Evolutionary conservation across 768 basidiomycete species (phyloP).

Genomic region (Russula olivacea): DNA sequence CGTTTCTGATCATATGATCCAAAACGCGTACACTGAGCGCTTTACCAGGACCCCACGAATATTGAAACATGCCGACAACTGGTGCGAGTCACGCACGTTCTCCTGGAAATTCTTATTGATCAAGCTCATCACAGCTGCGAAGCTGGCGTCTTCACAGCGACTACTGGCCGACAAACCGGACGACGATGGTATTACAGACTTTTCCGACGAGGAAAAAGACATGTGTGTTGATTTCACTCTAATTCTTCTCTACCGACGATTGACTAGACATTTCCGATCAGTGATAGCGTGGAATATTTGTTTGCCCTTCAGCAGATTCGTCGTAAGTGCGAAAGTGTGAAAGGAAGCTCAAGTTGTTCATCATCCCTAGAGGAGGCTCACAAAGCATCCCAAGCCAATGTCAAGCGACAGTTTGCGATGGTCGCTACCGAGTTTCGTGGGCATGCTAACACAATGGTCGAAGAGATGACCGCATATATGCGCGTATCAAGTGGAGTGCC

Average conservation of each 20-base stretch:
- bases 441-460: conserved; percentile 9
- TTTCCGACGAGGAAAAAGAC: conserved; percentile 7
- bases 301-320: conserved; percentile 13
- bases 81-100: not conserved
- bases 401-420: conserved; percentile 14
- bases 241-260: not conserved
- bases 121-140: not conserved
- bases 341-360: not conserved
- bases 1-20: not conserved
- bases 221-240: conserved; percentile 4
- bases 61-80: not conserved
- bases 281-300: conserved; percentile 16
- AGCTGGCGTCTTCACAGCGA: not conserved
- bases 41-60: not conserved
- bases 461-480: conserved; percentile 24
- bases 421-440: conserved; percentile 13
- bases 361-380: conserved; percentile 2
- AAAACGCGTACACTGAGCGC: not conserved
- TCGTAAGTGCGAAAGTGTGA: conserved; percentile 5
- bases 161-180: not conserved
- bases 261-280: not conserved
- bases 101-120: not conserved
- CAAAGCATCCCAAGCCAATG: not conserved
- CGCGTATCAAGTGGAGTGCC: conserved; percentile 4
- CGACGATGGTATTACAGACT: not conserved